Evolutionary conservation across 352 stramenopile genomes (phyloP), one percentile per base, ranked within the genome.

Genomic region (Globisporangium polare): DNA sequence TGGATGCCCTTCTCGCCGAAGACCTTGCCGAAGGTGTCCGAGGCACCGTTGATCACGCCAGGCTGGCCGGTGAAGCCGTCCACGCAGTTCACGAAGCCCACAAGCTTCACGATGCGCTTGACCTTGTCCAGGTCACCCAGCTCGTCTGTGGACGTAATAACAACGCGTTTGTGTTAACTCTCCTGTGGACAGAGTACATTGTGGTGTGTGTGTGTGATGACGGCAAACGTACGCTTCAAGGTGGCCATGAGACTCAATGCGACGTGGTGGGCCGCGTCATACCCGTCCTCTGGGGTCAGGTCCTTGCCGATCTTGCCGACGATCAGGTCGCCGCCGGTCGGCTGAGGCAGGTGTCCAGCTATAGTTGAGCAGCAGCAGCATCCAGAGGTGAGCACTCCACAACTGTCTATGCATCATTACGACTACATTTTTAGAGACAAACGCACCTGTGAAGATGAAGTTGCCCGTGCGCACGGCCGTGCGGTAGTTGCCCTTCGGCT

Each of bases 21-120:
- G 43, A 97, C 74, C 65, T 97, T 69, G 24, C 69, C 64, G 37
- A 88, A 74, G 2, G 97, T 63, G 68, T 99, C 92, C 13, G 86
- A 97, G 24, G 83, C 88, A 45, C 94, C 94, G 77, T 98, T 98
- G 66, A 98, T 90, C 0, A 98, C 93, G 12, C 72, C 65, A 8
- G 92, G 88, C 71, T 98, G 92, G 46, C 79, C 69, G 13, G 73
- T 66, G 74, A 97, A 97, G 51, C 81, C 83, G 58, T 94, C 80
- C 29, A 86, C 72, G 63, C 88, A 97, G 72, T 97, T 95, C 12
- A 98, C 92, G 72, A 98, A 98, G 37, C 93, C 94, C 45, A 94
- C 85, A 46, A 98, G 67, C 79, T 98, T 98, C 43, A 98, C 89
- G 50, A 98, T 78, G 59, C 88, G 77, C 66, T 83, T 91, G 56